Conservation (phyloP, 208 protist species). For the Crithidia acanthocephali region DNA sequence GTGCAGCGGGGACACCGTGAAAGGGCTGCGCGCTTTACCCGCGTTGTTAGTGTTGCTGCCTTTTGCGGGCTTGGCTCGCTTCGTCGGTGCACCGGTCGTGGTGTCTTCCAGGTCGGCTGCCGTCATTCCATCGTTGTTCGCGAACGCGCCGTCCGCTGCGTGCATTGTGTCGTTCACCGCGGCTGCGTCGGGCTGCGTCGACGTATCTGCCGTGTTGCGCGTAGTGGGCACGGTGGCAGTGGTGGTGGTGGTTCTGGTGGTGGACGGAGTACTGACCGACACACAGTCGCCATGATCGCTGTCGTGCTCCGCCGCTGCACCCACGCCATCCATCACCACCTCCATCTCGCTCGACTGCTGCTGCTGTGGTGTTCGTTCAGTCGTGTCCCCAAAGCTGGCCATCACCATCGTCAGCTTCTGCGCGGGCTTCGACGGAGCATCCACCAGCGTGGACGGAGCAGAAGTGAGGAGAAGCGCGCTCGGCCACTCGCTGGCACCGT, state of each 20-base stretch:
- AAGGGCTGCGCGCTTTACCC: not conserved
- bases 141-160: too few relatives aligned
- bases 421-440: not conserved
- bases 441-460: not conserved
- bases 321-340: not conserved
- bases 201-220: not conserved
- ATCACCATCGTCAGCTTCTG: not conserved
- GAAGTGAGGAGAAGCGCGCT: not conserved
- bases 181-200: not conserved
- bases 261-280: not conserved
- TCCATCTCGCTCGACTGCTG: not conserved
- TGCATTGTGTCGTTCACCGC: not conserved
- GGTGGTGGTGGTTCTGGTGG: not conserved
- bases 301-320: not conserved
- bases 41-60: not conserved
- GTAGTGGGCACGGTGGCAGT: not conserved
- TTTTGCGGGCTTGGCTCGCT: not conserved
- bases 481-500: not conserved
- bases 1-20: not conserved
- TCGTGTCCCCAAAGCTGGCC: not conserved
- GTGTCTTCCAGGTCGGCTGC: too few relatives aligned
- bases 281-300: not conserved
- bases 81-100: too few relatives aligned
- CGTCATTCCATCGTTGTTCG: too few relatives aligned
- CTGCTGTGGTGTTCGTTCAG: too few relatives aligned